Conservation (phyloP, 495 filamentous ascomycete species). For the Immersiella caudata region DNA sequence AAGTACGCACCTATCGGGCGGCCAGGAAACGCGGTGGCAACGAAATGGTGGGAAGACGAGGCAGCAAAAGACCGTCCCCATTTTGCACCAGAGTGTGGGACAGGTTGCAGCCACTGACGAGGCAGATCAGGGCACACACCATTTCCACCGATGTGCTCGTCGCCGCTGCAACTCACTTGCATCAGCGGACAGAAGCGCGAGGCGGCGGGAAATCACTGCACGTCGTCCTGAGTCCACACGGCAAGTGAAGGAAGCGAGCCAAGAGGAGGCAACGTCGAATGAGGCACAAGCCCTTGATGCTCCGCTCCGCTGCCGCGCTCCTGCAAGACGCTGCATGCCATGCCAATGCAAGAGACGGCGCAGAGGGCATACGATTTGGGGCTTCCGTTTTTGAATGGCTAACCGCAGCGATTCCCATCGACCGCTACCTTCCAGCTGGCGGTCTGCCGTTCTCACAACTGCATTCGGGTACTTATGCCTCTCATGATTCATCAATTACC, state of each 20-base stretch:
- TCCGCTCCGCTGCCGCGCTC: background rate
- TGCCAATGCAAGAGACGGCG: background rate
- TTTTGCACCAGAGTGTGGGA: conserved; percentile 3
- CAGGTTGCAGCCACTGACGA: background rate
- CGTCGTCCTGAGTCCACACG: background rate
- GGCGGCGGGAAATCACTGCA: conserved; percentile 18
- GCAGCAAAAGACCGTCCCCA: background rate
- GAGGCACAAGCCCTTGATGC: conserved; percentile 8
- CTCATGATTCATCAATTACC: background rate
- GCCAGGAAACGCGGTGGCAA: background rate
- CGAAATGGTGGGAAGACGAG: background rate
- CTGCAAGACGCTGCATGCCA: conserved; percentile 4
- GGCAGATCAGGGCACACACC: conserved; percentile 5
- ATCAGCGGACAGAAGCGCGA: conserved; percentile 17
- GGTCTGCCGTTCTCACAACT: background rate
- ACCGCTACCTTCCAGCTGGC: background rate
- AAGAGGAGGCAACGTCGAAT: conserved; percentile 7
- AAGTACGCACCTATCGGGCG: conserved; percentile 7
- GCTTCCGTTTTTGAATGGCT: conserved; percentile 11
- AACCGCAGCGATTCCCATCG: background rate
- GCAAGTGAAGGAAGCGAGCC: conserved; percentile 14
- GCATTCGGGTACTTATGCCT: background rate
- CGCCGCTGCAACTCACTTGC: conserved; percentile 13
- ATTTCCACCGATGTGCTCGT: background rate
- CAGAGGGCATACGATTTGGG: background rate